These are phyloP conservation scores for Torrubiellomyces zombiae DNA, from an alignment of 2,329 filamentous ascomycete species.

Conservation along the genomic window DNA sequence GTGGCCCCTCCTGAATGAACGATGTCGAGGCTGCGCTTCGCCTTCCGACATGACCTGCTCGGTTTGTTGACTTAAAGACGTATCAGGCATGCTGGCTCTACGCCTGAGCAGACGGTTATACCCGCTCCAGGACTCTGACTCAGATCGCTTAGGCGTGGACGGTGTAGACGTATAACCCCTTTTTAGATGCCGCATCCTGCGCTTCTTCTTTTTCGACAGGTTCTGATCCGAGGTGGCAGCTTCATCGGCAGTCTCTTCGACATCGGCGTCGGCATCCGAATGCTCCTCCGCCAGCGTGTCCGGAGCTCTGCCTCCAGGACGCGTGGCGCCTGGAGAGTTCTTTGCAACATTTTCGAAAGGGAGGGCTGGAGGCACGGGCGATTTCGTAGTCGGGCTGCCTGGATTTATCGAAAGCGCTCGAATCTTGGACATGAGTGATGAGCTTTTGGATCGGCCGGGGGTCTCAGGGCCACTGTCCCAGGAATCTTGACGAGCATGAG, in stretches of 20 bases:
- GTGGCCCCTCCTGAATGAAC: conserved; percentile 36
- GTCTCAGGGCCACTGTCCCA: conserved; percentile 51
- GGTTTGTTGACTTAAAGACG: conserved; percentile 22
- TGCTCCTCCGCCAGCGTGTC: conserved; percentile 35
- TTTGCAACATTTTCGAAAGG: conserved; percentile 22
- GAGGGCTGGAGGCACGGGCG: conserved; percentile 16
- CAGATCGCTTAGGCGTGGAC: conserved; percentile 38
- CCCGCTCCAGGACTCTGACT: conserved; percentile 22
- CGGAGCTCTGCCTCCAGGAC: conserved; percentile 30
- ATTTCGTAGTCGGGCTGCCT: conserved; percentile 29
- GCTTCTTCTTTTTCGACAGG: conserved; percentile 36
- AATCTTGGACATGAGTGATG: conserved; percentile 61
- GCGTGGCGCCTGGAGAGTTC: conserved; percentile 30
- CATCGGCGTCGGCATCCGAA: conserved; percentile 12
- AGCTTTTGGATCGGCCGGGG: conserved; percentile 38
- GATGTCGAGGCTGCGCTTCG: conserved; percentile 36
- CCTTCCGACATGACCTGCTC: conserved; percentile 58
- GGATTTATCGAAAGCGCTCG: conserved; percentile 50
- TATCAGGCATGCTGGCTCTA: conserved; percentile 49
- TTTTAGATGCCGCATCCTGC: conserved; percentile 42
- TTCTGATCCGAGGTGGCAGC: conserved; percentile 24
- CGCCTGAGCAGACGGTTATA: conserved; percentile 38
- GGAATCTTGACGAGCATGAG: conserved; percentile 48
- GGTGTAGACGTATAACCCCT: conserved; percentile 45
- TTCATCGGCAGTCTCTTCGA: conserved; percentile 61